phyloP scores from a whole-genome alignment of 129 eudicot genomes.

The Solidago caesia region DNA sequence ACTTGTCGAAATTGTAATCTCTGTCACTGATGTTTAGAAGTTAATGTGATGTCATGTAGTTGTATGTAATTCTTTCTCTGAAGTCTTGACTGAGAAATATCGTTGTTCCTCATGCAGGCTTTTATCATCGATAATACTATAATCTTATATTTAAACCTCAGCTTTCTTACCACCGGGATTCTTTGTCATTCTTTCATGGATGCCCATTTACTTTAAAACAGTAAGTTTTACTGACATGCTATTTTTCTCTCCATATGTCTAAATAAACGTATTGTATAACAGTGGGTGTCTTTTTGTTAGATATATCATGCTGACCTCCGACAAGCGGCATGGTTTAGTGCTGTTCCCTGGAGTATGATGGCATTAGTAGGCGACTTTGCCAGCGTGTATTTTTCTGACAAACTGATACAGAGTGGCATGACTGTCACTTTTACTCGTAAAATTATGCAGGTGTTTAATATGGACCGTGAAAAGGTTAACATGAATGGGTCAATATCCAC shows the following conservation, averaged over 20 bases:
- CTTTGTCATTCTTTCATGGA: conserved; percentile 97
- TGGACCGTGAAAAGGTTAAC: neutral
- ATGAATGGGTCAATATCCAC: neutral
- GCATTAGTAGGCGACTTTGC: conserved; percentile 88
- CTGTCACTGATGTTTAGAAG: neutral
- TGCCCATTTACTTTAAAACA: conserved; percentile 91
- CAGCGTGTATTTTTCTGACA: conserved; percentile 72
- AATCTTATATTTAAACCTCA: conserved; percentile 1
- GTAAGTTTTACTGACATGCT: conserved; percentile 41
- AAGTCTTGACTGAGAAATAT: neutral
- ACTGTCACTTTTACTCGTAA: conserved; percentile 84
- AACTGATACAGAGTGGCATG: conserved; percentile 63
- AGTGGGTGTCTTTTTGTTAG: conserved; percentile 32
- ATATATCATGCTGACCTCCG: conserved; percentile 91
- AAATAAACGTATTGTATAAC: conserved; percentile 3
- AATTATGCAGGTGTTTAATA: conserved; percentile 72
- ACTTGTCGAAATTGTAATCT: conserved; percentile 2
- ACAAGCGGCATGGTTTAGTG: conserved; percentile 99
- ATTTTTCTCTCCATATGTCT: conserved; percentile 4
- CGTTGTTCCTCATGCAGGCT: neutral
- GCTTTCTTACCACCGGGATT: conserved; percentile 65
- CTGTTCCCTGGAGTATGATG: conserved; percentile 99
- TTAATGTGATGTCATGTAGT: neutral
- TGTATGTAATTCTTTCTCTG: neutral
- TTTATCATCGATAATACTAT: conserved; percentile 3